These are phyloP conservation scores for Neopestalotiopsis rosae DNA, from an alignment of 2,329 filamentous ascomycete species.

Conservation along the genomic window DNA sequence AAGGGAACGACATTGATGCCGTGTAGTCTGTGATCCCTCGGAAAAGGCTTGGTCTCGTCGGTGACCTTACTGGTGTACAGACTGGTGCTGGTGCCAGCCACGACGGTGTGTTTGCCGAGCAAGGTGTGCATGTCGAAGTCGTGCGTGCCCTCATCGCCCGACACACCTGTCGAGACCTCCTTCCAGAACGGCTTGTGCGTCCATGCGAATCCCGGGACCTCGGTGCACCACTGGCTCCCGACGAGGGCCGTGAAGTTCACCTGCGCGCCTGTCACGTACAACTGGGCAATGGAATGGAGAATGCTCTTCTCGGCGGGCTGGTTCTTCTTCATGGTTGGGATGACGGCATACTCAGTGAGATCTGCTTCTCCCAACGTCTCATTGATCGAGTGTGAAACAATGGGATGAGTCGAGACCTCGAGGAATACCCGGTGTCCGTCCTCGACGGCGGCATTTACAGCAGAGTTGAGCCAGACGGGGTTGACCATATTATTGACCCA, in stretches of 20 bases:
- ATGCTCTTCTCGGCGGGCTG: constrained; percentile 32
- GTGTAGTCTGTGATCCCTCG: constrained; percentile 43
- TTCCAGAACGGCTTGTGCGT: constrained; percentile 29
- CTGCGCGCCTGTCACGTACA: constrained; percentile 13
- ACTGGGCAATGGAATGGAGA: constrained; percentile 25
- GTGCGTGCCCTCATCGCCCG: constrained; percentile 24
- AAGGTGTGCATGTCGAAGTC: constrained; percentile 42
- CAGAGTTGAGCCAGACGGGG: constrained; percentile 41
- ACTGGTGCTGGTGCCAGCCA: constrained; percentile 34
- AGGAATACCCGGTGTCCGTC: constrained; percentile 45
- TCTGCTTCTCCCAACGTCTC: constrained; percentile 40
- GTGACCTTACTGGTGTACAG: constrained; percentile 43
- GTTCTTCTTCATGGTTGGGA: constrained; percentile 38
- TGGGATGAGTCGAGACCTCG: constrained; percentile 47
- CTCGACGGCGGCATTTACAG: constrained; percentile 35
- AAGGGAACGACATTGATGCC: constrained; percentile 50
- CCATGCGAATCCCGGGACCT: constrained; percentile 34
- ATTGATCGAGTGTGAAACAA: constrained; percentile 46
- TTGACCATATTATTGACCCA: constrained; percentile 46
- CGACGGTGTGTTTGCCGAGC: constrained; percentile 34
- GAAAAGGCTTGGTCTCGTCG: constrained; percentile 45
- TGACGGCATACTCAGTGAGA: constrained; percentile 30
- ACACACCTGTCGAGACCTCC: constrained; percentile 25
- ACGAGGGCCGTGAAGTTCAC: constrained; percentile 28
- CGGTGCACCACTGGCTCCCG: constrained; percentile 30